These are phyloP conservation scores for Brassica rapa DNA, from an alignment of 345 rosid genomes.

Conservation along the genomic window DNA sequence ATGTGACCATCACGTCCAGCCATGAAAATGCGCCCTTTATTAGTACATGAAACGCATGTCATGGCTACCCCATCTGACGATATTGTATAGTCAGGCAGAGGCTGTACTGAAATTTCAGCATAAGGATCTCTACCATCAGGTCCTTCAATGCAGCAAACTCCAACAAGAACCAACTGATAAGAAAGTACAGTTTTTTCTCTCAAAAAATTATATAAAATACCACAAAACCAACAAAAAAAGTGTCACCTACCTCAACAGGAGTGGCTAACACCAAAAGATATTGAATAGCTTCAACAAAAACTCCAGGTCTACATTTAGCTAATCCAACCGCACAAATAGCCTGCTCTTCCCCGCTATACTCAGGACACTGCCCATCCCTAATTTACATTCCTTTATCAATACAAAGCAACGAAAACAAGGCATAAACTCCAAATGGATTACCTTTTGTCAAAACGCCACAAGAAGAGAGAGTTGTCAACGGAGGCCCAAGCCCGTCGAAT, in stretches of 20 bases:
- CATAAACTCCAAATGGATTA: conserved; percentile 32
- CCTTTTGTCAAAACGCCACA: conserved; percentile 98
- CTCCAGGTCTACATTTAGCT: conserved; percentile 78
- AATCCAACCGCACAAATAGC: conserved; percentile 96
- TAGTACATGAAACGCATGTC: conserved; percentile 82
- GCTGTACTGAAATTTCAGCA: conserved; percentile 87
- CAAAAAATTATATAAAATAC: conserved; percentile 2
- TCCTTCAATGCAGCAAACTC: conserved; percentile 86
- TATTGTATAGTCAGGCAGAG: conserved; percentile 82
- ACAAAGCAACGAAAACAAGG: background rate
- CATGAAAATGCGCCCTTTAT: conserved; percentile 85
- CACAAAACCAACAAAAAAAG: conserved; percentile 14
- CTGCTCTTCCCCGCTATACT: conserved; percentile 84
- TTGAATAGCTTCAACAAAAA: conserved; percentile 94
- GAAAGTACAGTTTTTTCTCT: conserved; percentile 20
- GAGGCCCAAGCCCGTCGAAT: conserved; percentile 97
- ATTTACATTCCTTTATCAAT: conserved; percentile 27
- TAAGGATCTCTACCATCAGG: conserved; percentile 87
- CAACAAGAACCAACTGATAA: conserved; percentile 89
- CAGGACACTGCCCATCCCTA: conserved; percentile 98
- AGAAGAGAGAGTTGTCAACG: conserved; percentile 82
- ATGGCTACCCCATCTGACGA: conserved; percentile 94
- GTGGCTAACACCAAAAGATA: conserved; percentile 86
- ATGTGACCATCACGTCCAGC: conserved; percentile 96
- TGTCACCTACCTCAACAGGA: conserved; percentile 92